Evolutionary conservation across 108 stramenopile species (phyloP), one percentile per base, ranked within the genome.

Genomic region (Parmales sp.): DNA sequence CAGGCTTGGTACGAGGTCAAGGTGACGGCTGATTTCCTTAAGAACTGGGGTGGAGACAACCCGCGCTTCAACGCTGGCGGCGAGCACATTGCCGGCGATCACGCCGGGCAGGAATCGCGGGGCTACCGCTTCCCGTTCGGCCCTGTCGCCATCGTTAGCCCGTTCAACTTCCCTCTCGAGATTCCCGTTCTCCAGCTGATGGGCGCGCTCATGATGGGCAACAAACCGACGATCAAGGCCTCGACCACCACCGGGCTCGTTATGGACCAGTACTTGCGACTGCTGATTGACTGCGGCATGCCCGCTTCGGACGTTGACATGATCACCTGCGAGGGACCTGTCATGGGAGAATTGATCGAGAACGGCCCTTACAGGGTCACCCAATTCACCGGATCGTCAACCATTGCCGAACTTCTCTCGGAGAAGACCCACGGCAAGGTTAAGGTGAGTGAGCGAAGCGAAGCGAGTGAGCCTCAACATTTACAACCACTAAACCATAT

Each of bases 171-270:
- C 70, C 91, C 92, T 1, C 54, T 95, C 64, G 95, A 96, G 73
- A 96, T 96, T 75, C 92, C 95, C 1, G 91, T 90, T 7, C 78
- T 95, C 63, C 97, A 98, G 76, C 67, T 95, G 34, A 96, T 98
- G 95, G 95, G 95, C 23, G 89, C 97, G 5, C 78, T 98, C 19
- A 96, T 80, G 81, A 98, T 98, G 97, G 97, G 97, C 7, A 98
- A 98, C 83, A 96, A 97, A 70, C 90, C 91, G 0, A 82, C 91
- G 13, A 39, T 95, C 46, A 94, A 96, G 72, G 85, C 86, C 9
- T 85, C 86, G 23, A 86, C 87, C 51, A 88, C 90, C 75, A 89
- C 89, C 18, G 78, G 92, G 0, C 65, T 97, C 43, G 93, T 95
- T n/a, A 91, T 94, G 88, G 94, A 97, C 74, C 94, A 93, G 63